Percentiles rank a stretch among this genome's conserved stretches.
Evolutionary conservation across 129 eudicot species (phyloP).

Genomic region (Deinandra increscens): DNA sequence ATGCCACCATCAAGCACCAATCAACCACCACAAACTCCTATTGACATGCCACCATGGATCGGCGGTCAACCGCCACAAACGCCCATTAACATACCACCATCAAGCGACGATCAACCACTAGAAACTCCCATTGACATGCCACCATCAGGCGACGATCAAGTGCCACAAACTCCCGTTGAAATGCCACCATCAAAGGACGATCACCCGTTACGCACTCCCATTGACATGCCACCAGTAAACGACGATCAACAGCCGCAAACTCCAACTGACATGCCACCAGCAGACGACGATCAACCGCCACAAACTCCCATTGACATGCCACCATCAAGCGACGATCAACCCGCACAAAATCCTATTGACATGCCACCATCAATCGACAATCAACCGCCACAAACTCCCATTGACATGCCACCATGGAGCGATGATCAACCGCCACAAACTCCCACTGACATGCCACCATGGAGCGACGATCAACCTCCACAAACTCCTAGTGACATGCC

Average conservation of each 20-base stretch:
- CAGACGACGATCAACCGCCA: background rate
- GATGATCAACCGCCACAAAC: background rate
- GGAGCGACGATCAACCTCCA: background rate
- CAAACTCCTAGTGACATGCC: background rate
- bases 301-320: background rate
- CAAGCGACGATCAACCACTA: background rate
- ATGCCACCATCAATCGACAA: background rate
- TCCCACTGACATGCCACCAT: background rate
- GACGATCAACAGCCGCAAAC: background rate
- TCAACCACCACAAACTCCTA: conserved; percentile 17
- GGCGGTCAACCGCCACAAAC: background rate
- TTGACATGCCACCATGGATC: background rate
- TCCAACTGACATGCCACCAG: background rate
- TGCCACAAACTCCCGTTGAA: background rate
- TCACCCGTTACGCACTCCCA: background rate
- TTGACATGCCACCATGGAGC: background rate
- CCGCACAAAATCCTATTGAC: background rate
- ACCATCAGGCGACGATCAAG: background rate
- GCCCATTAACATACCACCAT: background rate
- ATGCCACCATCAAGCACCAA: background rate
- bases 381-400: background rate
- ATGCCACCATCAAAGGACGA: background rate
- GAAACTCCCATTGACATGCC: background rate
- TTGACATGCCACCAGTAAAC: background rate
- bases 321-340: background rate